These are phyloP conservation scores for Cyclotella baltica DNA, from an alignment of 108 stramenopile genomes.

Conservation along the genomic window DNA sequence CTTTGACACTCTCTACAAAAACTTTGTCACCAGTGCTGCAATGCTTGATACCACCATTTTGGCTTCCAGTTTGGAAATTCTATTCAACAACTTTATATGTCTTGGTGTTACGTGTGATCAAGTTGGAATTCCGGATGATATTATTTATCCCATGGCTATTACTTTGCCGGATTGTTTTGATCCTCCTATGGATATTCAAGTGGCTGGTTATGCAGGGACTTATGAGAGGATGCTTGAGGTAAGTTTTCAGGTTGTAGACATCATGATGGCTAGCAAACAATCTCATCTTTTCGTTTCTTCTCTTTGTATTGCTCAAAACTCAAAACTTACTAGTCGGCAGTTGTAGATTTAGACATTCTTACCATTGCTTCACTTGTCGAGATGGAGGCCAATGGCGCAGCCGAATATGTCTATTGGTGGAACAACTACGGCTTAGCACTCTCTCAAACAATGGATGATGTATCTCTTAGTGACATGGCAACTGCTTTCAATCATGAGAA, in stretches of 20 bases:
- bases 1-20: constrained; percentile 27
- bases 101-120: constrained; percentile 37
- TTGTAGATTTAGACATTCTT: constrained; percentile 80
- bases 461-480: constrained; percentile 22
- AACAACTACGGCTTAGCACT: constrained; percentile 18
- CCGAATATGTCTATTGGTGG: constrained; percentile 10
- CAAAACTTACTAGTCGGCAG: constrained; percentile 45
- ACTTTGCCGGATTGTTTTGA: constrained; percentile 23
- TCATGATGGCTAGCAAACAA: too few species aligned
- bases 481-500: constrained; percentile 4
- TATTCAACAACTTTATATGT: constrained; percentile 37
- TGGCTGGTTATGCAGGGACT: constrained; percentile 22
- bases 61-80: background rate
- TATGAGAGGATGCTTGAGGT: constrained; percentile 22
- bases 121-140: constrained; percentile 19
- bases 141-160: background rate
- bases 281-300: background rate
- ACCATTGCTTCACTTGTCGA: constrained; percentile 69
- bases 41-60: background rate
- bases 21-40: constrained; percentile 29
- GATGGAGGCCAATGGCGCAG: constrained; percentile 53
- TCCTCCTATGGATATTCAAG: background rate
- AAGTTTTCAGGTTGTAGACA: background rate
- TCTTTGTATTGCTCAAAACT: constrained; percentile 1
- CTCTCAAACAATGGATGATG: constrained; percentile 20